Conservation (phyloP, 768 basidiomycete genomes). For the Nidula microcarpa region DNA sequence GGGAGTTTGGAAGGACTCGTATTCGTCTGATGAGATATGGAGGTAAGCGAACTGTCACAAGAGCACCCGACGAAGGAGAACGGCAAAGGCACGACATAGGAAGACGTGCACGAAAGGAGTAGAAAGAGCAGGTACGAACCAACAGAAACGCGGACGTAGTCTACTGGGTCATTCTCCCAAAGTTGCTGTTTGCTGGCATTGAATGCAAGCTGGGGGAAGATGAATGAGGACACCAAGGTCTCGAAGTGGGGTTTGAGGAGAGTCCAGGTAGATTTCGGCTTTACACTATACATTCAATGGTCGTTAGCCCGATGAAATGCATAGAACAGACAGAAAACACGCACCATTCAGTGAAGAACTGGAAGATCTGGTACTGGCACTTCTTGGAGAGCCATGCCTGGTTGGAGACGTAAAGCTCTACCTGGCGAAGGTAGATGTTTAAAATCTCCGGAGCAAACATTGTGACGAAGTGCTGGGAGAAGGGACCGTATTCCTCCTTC, state of each 20-base stretch:
- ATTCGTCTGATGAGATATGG: slow-evolving; percentile 55
- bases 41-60: neutral
- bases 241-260: slow-evolving; percentile 84
- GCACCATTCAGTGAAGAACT: slow-evolving; percentile 87
- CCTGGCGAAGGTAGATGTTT: slow-evolving; percentile 68
- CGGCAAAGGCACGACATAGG: neutral
- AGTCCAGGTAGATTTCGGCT: slow-evolving; percentile 90
- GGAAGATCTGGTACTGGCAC: slow-evolving; percentile 79
- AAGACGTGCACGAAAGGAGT: neutral
- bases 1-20: slow-evolving; percentile 74
- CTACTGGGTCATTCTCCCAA: slow-evolving; percentile 82
- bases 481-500: slow-evolving; percentile 64
- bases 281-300: slow-evolving; percentile 51
- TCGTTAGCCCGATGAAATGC: neutral
- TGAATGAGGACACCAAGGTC: slow-evolving; percentile 72
- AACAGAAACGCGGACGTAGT: slow-evolving; percentile 73
- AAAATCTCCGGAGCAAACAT: slow-evolving; percentile 86
- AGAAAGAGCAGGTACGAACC: slow-evolving; percentile 37
- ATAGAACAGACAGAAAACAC: slow-evolving; percentile 13
- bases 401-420: slow-evolving; percentile 70
- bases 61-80: neutral
- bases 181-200: slow-evolving; percentile 60
- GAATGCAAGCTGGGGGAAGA: slow-evolving; percentile 86
- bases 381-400: slow-evolving; percentile 81
- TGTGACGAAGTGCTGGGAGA: slow-evolving; percentile 75